Evolutionary conservation across 805 yeast species (phyloP).

Genomic region (Sugiyamaella marilandica): DNA sequence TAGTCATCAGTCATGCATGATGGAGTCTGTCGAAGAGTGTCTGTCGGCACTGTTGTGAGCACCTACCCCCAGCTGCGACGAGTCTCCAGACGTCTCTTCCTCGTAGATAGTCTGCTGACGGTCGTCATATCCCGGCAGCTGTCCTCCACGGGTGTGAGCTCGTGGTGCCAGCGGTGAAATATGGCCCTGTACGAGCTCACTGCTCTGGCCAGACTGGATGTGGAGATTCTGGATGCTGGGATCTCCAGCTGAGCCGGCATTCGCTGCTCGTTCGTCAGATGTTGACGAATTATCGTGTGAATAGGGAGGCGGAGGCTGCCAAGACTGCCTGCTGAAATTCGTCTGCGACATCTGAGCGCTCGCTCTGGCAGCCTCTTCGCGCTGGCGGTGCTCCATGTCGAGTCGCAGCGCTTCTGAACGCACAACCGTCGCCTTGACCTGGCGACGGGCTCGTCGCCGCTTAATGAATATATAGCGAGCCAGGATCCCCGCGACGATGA

Average conservation of each 20-base stretch:
- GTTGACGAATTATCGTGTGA: neutral
- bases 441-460: slow-evolving; percentile 17
- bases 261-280: neutral
- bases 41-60: neutral
- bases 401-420: slow-evolving; percentile 21
- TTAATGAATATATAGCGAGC: slow-evolving; percentile 17
- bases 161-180: neutral
- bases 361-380: neutral
- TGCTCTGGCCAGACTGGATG: too few relatives aligned
- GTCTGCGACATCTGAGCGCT: slow-evolving; percentile 2
- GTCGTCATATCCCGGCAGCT: neutral
- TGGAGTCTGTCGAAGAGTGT: neutral
- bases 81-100: neutral
- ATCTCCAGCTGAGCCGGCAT: neutral
- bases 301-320: slow-evolving; percentile 10
- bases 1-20: neutral
- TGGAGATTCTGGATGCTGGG: too few relatives aligned
- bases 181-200: too few relatives aligned
- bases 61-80: neutral
- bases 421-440: slow-evolving; percentile 11
- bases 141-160: neutral
- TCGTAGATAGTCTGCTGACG: neutral
- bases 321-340: neutral
- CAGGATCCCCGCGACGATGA: slow-evolving; percentile 17
- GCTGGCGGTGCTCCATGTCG: slow-evolving; percentile 14